Base-by-base conservation (phyloP, 352 stramenopile species). In the Globisporangium recalcitrans region DNA sequence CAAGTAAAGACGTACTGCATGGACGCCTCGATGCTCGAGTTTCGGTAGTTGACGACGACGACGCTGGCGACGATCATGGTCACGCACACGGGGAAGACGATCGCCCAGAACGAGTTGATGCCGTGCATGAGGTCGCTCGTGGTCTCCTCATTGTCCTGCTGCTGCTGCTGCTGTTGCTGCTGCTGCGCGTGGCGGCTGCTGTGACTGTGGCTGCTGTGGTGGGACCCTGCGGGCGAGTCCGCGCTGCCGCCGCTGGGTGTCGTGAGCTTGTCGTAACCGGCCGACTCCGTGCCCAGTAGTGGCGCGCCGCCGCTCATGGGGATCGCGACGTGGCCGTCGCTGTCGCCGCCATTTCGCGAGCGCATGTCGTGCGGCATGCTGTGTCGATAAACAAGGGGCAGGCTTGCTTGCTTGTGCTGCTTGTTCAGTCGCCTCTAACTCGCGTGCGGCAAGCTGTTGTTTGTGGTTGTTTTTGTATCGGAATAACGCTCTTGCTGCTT, bases 31-130 rank as follows among this genome's bases (percentile, higher is more conserved):
- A 94, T 82, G 53, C 73, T 90, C 24, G 67, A 63, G 59, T 80
- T 94, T 49, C 85, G 81, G 68, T 90, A 94, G 67, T 94, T 94
- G 34, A 94, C 82, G 29, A 94, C 82, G 54, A 90, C 85, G 40
- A 92, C 46, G 69, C 85, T 93, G 22, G 85, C 82, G 8, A 91
- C 26, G 56, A 89, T 73, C 83, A 95, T 95, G 3, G 85, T 95
- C 58, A 93, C 68, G 52, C 80, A 89, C 14, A 95, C 81, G 5
- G 85, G 85, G 49, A 84, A 90, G 4, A 93, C 79, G 36, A 95
- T 83, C 47, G 84, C 85, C 83, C 83, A 93, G 70, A 95, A 95
- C 51, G 83, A 93, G 67, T 93, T 92, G 62, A 95, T 84, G 56
- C 83, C 82, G 72, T 95, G 85, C 83, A 93, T 92, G 24, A 95